phyloP scores from a whole-genome alignment of 208 protist genomes.

The Leishmania guyanensis region DNA sequence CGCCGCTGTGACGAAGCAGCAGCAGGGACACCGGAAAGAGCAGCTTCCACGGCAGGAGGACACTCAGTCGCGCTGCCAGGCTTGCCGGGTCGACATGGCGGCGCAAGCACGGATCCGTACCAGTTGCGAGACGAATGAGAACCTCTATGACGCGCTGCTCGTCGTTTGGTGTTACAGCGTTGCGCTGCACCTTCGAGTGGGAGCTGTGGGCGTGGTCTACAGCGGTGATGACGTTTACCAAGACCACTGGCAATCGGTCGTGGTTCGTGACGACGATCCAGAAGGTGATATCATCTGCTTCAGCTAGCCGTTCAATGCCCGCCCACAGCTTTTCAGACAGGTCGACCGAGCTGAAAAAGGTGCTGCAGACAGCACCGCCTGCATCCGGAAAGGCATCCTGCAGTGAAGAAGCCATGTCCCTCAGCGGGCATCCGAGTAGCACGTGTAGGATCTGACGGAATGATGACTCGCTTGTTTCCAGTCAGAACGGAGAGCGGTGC shows the following conservation, averaged over 20 bases:
- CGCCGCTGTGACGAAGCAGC: conserved; percentile 59
- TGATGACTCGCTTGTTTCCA: background rate
- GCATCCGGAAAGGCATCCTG: conserved; percentile 54
- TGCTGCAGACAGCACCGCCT: conserved; percentile 50
- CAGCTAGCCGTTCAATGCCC: conserved; percentile 49
- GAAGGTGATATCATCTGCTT: conserved; percentile 79
- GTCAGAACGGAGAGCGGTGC: background rate
- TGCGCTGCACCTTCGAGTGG: conserved; percentile 34
- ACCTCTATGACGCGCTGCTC: conserved; percentile 51
- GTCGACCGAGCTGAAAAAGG: conserved; percentile 71
- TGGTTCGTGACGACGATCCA: conserved; percentile 83
- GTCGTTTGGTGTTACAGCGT: conserved; percentile 34
- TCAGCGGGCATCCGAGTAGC: no score
- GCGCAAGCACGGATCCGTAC: conserved; percentile 41
- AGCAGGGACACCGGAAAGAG: conserved; percentile 53
- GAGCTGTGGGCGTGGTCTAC: conserved; percentile 79
- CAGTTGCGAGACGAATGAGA: conserved; percentile 60
- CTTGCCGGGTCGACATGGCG: conserved; percentile 38
- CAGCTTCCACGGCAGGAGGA: conserved; percentile 54
- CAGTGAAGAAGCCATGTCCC: conserved; percentile 21
- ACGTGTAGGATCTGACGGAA: background rate
- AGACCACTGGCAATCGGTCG: conserved; percentile 36
- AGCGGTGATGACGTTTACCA: conserved; percentile 53
- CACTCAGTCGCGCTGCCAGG: conserved; percentile 42
- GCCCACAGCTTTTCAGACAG: conserved; percentile 72